Evolutionary conservation across 2,329 filamentous ascomycete genomes (phyloP), one percentile per base, ranked within the genome.

Genomic region (Achaetomium macrosporum): DNA sequence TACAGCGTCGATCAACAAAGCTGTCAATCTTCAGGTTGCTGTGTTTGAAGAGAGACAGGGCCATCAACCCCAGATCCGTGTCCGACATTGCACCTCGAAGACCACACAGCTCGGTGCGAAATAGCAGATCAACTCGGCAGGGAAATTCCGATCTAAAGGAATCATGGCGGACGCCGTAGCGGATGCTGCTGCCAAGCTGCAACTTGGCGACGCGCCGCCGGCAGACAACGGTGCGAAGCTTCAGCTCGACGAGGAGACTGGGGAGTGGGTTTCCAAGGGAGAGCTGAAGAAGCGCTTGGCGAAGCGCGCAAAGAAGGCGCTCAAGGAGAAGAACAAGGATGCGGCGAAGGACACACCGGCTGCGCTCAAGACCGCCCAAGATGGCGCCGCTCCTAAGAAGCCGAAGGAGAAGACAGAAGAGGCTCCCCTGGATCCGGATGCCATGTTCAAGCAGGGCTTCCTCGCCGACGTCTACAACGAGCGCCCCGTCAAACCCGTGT

Each of bases 391-490:
- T 1, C 35, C 58, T 15, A 61, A 59, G 48, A 61, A 59, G 50
- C 53, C 59, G n/a, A 60, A 57, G 35, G 57, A 59, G 45, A 61
- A 61, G 54, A 25, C 48, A 1, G 59, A 62, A 35, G 61, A 62
- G 50, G 63, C 68, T 7, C 63, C 68, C 39, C 64, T 78, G 40
- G 79, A 82, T 57, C 74, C 77, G 0, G 78, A 88, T 57, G 75
- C 79, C 59, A 90, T 91, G 80, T 92, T 91, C 75, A 88, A 88
- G 71, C 79, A 83, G 64, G 88, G 87, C 37, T 92, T 90, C 71
- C 76, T 91, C 35, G 75, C 78, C 47, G 82, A 85, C 4, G 85
- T 91, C 30, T 88, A 84, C 71, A 79, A 84, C 56, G 80, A 86
- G 69, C 77, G 82, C 45, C 83, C 84, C 2, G 73, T 76, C 42